Base-by-base conservation (phyloP, 495 filamentous ascomycete species). In the Glonium stellatum region DNA sequence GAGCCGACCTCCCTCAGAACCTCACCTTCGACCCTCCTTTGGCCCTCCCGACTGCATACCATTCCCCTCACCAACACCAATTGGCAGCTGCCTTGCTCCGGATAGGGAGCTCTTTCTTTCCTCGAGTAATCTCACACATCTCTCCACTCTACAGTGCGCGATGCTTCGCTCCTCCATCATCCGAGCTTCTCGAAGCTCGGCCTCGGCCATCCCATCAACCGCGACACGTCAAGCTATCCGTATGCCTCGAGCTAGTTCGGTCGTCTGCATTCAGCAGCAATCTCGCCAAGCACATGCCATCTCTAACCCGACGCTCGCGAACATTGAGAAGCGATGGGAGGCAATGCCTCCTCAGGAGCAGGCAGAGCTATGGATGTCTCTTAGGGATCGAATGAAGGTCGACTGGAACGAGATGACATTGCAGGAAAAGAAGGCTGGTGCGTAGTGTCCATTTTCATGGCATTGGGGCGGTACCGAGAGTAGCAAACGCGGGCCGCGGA, bases 261-360 rank as follows among this genome's bases (percentile, higher is more conserved):
- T 39, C 21, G 55, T 61, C 19, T 68, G 65, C 55, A 34, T 60
- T 54, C 57, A 58, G 21, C 57, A 60, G 70, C 84, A 87, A 76
- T 79, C 77, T 66, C 84, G 87, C 67, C 79, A 82, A 67, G 86
- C 86, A 51, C 92, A 96, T 75, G 92, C 93, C 70, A 93, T 98
- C 78, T 89, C 90, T 63, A 98, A 97, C 80, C 93, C 95, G 67
- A 96, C 91, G 34, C 84, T 98, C 62, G 88, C 90, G 75, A 87
- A 95, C 77, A 97, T 98, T 72, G 93, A 98, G 85, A 97, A 96
- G 88, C 81, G 93, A 77, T 98, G 93, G 93, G 93, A 98, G 80
- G 81, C 73, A 58, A 88, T 98, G 88, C 91, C 90, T 39, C 90
- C 92, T 58, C 89, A 95, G 80, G 93, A 98, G 83, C 93, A 98